phyloP scores from a whole-genome alignment of 192 early-diverging fungal genomes.

The Martensiomyces pterosporus region DNA sequence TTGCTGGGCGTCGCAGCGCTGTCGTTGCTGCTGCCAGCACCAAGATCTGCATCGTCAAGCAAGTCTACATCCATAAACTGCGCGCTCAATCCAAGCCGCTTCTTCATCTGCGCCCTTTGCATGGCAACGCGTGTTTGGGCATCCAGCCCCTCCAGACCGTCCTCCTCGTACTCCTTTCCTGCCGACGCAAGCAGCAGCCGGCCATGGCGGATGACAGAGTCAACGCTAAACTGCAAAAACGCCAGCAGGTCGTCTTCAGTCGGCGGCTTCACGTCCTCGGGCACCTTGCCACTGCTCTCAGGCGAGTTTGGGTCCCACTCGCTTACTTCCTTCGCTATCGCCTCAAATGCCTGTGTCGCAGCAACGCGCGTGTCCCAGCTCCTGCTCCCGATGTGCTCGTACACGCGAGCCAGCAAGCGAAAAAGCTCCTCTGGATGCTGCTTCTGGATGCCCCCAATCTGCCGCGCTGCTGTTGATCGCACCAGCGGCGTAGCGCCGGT shows the following conservation, averaged over 20 bases:
- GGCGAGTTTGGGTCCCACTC: slow-evolving; percentile 69
- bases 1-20: slow-evolving; percentile 7
- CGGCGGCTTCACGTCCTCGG: slow-evolving; percentile 8
- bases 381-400: slow-evolving; percentile 73
- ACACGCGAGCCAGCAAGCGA: slow-evolving; percentile 63
- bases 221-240: slow-evolving; percentile 83
- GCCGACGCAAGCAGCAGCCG: slow-evolving; percentile 76
- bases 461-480: slow-evolving; percentile 85
- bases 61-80: slow-evolving; percentile 91
- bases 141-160: slow-evolving; percentile 64
- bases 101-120: slow-evolving; percentile 77
- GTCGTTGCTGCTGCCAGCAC: slow-evolving; percentile 11
- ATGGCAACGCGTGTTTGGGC: slow-evolving; percentile 75
- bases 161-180: slow-evolving; percentile 91
- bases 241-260: slow-evolving; percentile 54
- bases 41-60: slow-evolving; percentile 79
- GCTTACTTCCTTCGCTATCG: slow-evolving; percentile 85
- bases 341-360: slow-evolving; percentile 86
- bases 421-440: slow-evolving; percentile 92
- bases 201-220: slow-evolving; percentile 72
- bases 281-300: neutral
- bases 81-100: slow-evolving; percentile 80
- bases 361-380: slow-evolving; percentile 95
- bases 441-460: slow-evolving; percentile 91
- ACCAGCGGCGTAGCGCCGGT: slow-evolving; percentile 89